Evolutionary conservation across 73 alveolate genomes (phyloP).

Genomic region (Paramecium tetraurelia): DNA sequence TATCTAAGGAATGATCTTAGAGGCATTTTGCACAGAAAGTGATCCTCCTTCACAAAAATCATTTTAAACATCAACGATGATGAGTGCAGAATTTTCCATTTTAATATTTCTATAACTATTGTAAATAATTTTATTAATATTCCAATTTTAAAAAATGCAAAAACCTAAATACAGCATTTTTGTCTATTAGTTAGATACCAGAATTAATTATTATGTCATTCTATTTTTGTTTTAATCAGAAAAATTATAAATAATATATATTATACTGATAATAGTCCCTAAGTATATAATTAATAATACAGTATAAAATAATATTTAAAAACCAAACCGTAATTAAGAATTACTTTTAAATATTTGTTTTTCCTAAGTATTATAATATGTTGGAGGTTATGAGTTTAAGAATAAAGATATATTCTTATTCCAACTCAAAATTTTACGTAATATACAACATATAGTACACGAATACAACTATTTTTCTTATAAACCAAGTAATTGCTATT

Average conservation of each 20-base stretch:
- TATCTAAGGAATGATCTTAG: slow-evolving; percentile 81
- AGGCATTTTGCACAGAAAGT: slow-evolving; percentile 77
- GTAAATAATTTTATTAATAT: neutral
- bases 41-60: slow-evolving; percentile 98
- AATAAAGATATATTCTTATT: neutral
- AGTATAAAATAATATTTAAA: neutral
- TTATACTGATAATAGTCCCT: too few relatives aligned
- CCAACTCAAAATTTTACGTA: neutral
- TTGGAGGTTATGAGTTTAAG: too few relatives aligned
- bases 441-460: too few relatives aligned
- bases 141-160: neutral
- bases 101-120: neutral
- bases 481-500: too few relatives aligned
- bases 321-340: neutral
- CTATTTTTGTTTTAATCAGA: neutral
- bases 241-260: neutral
- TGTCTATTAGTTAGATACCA: neutral
- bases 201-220: neutral
- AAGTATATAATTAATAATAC: too few relatives aligned
- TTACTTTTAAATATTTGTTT: neutral
- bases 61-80: slow-evolving; percentile 93
- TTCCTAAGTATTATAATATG: too few relatives aligned
- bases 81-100: slow-evolving; percentile 64
- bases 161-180: neutral
- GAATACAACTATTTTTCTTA: too few relatives aligned